These are phyloP conservation scores for Sarocladium brachiariae DNA, from an alignment of 2,329 filamentous ascomycete genomes.

Conservation along the genomic window DNA sequence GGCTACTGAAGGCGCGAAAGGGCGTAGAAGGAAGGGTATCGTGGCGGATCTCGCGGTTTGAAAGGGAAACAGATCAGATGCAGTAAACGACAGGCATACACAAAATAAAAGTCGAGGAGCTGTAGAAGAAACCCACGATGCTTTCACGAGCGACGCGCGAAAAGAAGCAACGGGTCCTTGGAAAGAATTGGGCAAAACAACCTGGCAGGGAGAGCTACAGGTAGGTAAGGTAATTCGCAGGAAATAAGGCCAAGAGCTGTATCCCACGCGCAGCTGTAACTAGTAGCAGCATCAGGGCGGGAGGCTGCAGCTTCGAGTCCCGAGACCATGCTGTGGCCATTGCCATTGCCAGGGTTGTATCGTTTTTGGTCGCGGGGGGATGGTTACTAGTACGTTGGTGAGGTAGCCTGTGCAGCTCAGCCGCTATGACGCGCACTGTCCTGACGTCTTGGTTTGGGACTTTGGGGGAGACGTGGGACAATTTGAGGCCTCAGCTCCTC, in stretches of 20 bases:
- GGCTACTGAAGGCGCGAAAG: background rate
- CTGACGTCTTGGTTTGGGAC: background rate
- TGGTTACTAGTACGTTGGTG: too few species aligned
- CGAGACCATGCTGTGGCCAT: too few species aligned
- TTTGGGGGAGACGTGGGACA: background rate
- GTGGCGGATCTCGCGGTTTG: background rate
- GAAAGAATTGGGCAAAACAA: background rate
- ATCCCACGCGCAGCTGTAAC: too few species aligned
- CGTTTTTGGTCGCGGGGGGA: too few species aligned
- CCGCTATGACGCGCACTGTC: constrained; percentile 9
- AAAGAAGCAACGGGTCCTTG: background rate
- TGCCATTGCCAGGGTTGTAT: too few species aligned
- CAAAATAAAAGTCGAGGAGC: background rate
- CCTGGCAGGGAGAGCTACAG: too few species aligned
- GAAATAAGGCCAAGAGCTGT: constrained; percentile 9
- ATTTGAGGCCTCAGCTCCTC: background rate
- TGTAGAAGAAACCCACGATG: background rate
- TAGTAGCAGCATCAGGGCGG: background rate
- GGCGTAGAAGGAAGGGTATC: background rate
- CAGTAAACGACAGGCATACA: background rate
- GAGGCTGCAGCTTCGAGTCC: constrained; percentile 9
- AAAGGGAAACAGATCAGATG: background rate
- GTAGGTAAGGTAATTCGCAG: too few species aligned
- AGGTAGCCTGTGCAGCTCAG: background rate
- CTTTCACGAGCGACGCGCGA: background rate